A percentile compares a stretch with the other conserved stretches of the same genome.
Evolutionary conservation across 352 stramenopile genomes (phyloP).

Genomic region (Peronospora destructor): DNA sequence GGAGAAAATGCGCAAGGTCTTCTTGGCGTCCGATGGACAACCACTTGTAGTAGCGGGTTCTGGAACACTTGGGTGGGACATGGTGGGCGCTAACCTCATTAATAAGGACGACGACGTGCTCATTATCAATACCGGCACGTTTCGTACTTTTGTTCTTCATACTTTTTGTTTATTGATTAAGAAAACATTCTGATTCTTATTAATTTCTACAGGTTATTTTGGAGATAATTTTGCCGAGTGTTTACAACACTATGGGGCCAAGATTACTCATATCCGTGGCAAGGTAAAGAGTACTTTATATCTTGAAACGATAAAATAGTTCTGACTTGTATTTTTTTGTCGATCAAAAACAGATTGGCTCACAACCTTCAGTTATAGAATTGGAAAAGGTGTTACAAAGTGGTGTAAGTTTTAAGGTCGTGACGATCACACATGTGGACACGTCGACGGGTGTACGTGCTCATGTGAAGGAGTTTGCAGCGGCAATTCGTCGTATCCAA

Average conservation of each 20-base stretch:
- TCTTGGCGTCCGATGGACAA: conserved; percentile 62
- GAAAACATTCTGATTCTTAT: neutral
- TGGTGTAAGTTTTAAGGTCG: conserved; percentile 46
- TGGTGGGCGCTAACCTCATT: conserved; percentile 72
- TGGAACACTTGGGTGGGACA: conserved; percentile 70
- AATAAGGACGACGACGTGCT: conserved; percentile 58
- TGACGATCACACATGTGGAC: conserved; percentile 76
- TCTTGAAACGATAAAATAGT: too few relatives aligned
- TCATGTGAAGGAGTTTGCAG: conserved; percentile 51
- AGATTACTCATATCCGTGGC: conserved; percentile 47
- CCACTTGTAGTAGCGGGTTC: conserved; percentile 62
- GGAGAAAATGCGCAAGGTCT: conserved; percentile 79
- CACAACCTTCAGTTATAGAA: conserved; percentile 44
- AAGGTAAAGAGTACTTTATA: too few relatives aligned
- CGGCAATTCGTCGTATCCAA: conserved; percentile 47
- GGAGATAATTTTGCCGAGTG: conserved; percentile 64
- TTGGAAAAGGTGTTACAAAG: conserved; percentile 37
- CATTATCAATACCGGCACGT: conserved; percentile 57
- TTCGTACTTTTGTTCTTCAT: too few relatives aligned
- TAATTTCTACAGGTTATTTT: conserved; percentile 49
- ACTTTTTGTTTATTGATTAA: neutral
- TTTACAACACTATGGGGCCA: conserved; percentile 62
- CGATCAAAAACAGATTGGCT: conserved; percentile 33
- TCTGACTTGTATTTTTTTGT: neutral
- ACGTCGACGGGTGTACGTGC: conserved; percentile 68